phyloP scores from a whole-genome alignment of 805 yeast species.

The Grigorovia yakushimaensis region DNA sequence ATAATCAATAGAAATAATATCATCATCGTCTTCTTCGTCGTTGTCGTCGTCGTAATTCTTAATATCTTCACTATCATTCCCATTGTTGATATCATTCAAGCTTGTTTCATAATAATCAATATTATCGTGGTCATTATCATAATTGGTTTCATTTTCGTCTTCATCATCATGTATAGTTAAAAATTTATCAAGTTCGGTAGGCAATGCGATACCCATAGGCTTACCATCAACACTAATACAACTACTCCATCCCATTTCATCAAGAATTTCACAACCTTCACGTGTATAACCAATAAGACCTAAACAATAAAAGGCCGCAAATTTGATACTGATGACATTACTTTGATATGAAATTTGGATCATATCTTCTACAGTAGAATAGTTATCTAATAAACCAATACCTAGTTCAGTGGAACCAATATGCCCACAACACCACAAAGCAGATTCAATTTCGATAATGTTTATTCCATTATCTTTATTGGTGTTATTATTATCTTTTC shows the following conservation, averaged over 20 bases:
- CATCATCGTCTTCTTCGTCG: constrained; percentile 8
- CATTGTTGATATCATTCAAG: no score
- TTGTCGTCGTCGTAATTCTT: no score
- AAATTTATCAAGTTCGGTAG: constrained; percentile 28
- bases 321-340: constrained; percentile 51
- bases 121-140: constrained; percentile 9
- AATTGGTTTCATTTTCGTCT: constrained; percentile 1
- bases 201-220: constrained; percentile 36
- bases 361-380: constrained; percentile 44
- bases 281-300: constrained; percentile 64
- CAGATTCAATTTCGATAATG: constrained; percentile 51
- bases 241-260: constrained; percentile 68
- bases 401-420: constrained; percentile 70
- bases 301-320: constrained; percentile 66
- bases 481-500: constrained; percentile 2
- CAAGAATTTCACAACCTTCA: constrained; percentile 78
- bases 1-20: constrained; percentile 11
- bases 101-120: no score
- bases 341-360: constrained; percentile 40
- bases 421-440: constrained; percentile 81
- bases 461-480: constrained; percentile 22
- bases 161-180: constrained; percentile 16
- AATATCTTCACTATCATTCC: no score
- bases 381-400: constrained; percentile 45
- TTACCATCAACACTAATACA: constrained; percentile 35